Percentiles rank a stretch among this genome's conserved stretches.
Conservation (phyloP, 2,329 filamentous ascomycete genomes). For the Coniochaeta sp. region DNA sequence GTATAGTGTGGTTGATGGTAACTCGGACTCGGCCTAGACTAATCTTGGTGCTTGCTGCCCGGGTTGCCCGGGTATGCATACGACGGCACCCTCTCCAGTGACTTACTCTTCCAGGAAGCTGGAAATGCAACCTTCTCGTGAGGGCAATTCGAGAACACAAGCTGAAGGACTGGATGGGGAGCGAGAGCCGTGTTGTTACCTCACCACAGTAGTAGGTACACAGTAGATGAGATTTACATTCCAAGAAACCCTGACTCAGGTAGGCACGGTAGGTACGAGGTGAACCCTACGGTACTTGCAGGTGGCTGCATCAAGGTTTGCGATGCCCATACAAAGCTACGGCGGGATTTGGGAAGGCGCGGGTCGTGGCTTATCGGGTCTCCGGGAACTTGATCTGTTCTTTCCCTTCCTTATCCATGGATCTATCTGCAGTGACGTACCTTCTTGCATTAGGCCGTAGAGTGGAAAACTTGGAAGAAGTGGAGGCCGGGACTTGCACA, state of each 20-base stretch:
- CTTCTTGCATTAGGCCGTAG: not conserved
- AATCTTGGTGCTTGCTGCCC: too few species aligned
- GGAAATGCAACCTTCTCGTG: not conserved
- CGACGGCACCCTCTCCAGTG: not conserved
- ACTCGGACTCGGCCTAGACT: too few species aligned
- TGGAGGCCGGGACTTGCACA: not conserved
- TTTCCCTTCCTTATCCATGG: not conserved
- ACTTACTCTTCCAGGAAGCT: not conserved
- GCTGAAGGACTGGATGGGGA: not conserved
- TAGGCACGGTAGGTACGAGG: not conserved
- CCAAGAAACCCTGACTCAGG: too few species aligned
- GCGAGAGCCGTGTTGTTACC: not conserved
- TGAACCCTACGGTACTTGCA: not conserved
- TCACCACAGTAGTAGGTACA: too few species aligned
- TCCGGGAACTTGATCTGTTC: not conserved
- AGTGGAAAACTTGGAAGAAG: not conserved
- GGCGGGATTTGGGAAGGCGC: not conserved
- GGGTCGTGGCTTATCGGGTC: not conserved
- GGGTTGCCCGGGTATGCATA: too few species aligned
- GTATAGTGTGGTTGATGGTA: too few species aligned
- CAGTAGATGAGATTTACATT: too few species aligned
- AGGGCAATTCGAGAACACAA: not conserved
- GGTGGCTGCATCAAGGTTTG: too few species aligned
- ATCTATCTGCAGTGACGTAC: slow-evolving; percentile 1
- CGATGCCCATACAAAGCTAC: not conserved